phyloP scores from a whole-genome alignment of 2,329 filamentous ascomycete species.

The Zasmidium citrigriseum region DNA sequence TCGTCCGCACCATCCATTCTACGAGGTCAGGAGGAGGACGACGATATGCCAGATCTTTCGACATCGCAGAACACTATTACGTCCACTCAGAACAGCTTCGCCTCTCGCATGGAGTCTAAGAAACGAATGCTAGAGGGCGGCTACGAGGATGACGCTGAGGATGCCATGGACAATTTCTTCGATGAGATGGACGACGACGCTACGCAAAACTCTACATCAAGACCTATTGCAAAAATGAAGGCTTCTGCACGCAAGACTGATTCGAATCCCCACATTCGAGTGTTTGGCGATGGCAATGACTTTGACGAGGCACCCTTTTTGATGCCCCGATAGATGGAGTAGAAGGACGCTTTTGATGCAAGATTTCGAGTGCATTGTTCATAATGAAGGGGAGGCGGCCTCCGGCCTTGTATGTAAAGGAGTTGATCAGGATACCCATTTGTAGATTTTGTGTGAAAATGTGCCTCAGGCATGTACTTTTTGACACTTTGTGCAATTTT shows the following conservation, averaged over 20 bases:
- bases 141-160: conserved; percentile 39
- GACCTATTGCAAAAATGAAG: conserved; percentile 30
- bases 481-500: neutral
- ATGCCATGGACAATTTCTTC: conserved; percentile 38
- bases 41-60: conserved; percentile 23
- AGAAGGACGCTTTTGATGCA: conserved; percentile 6
- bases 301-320: conserved; percentile 70
- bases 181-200: conserved; percentile 25
- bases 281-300: conserved; percentile 50
- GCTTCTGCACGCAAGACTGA: conserved; percentile 33
- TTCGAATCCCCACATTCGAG: conserved; percentile 38
- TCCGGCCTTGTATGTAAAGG: neutral
- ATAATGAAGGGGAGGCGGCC: neutral
- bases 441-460: neutral
- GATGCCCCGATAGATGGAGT: conserved; percentile 28
- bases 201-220: neutral
- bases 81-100: conserved; percentile 43
- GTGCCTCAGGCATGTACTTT: conserved; percentile 1
- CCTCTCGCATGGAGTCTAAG: conserved; percentile 16
- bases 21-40: conserved; percentile 8
- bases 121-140: conserved; percentile 39
- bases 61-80: conserved; percentile 40
- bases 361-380: neutral
- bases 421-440: conserved; percentile 6
- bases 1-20: conserved; percentile 29